phyloP scores from a whole-genome alignment of 306 rosid species.

The Hippophae gyantsensis region DNA sequence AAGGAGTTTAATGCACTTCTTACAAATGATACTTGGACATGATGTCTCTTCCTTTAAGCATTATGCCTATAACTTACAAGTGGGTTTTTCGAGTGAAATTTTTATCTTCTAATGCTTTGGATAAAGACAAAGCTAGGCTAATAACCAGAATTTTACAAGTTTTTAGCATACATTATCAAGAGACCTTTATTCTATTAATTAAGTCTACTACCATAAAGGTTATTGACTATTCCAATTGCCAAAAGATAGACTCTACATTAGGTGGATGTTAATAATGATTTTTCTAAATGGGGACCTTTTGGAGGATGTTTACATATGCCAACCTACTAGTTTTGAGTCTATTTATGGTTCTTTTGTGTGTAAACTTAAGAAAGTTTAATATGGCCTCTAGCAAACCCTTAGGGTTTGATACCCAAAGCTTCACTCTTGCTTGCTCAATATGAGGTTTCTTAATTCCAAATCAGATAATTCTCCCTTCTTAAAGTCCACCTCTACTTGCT shows the following conservation, averaged over 20 bases:
- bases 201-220: neutral
- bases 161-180: neutral
- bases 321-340: neutral
- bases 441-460: neutral
- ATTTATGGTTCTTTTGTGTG: neutral
- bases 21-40: neutral
- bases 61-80: no score
- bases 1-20: neutral
- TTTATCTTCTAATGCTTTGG: neutral
- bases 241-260: neutral
- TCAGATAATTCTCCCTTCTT: neutral
- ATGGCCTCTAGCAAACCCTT: neutral
- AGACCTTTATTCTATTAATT: neutral
- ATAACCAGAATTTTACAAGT: neutral
- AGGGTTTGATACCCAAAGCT: neutral
- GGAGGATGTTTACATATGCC: neutral
- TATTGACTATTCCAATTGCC: neutral
- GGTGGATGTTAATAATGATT: neutral
- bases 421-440: no score
- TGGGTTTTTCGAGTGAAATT: neutral
- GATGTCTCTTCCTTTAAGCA: neutral
- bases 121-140: neutral
- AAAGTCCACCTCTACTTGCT: neutral
- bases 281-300: neutral
- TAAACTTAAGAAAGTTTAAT: neutral